Conservation (phyloP, 768 basidiomycete species). For the Termitomyces sp. region DNA sequence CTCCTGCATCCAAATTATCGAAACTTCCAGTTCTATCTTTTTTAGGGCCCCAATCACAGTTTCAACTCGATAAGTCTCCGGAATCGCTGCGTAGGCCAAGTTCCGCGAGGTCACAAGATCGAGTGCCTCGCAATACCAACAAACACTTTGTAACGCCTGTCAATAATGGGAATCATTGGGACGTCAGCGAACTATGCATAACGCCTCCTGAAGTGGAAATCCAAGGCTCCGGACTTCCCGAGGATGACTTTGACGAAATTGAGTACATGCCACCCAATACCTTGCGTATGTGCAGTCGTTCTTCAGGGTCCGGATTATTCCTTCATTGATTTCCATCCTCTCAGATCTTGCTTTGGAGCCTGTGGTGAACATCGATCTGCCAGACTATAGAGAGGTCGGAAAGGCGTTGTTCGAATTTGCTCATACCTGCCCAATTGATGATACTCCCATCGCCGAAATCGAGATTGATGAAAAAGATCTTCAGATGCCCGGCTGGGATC, state of each 20-base stretch:
- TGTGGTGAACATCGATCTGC: conserved; percentile 38
- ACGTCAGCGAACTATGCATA: conserved; percentile 53
- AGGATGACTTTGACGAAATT: conserved; percentile 40
- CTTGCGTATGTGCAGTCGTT: conserved; percentile 22
- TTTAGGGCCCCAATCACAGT: conserved; percentile 13
- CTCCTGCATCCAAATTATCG: conserved; percentile 24
- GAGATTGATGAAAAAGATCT: conserved; percentile 20
- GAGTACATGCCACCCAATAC: conserved; percentile 50
- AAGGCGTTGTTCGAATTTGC: conserved; percentile 27
- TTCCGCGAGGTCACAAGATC: conserved; percentile 58
- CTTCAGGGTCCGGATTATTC: background rate
- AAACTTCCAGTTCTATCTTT: conserved; percentile 29
- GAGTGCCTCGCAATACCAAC: conserved; percentile 44
- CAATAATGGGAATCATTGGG: conserved; percentile 68
- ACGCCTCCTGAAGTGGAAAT: conserved; percentile 22
- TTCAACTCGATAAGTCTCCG: conserved; percentile 22
- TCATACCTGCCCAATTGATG: conserved; percentile 26
- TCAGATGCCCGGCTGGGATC: conserved; percentile 21
- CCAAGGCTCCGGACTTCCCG: conserved; percentile 18
- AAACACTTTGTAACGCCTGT: conserved; percentile 62
- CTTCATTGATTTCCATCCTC: background rate
- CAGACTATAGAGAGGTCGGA: conserved; percentile 37
- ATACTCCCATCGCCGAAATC: conserved; percentile 23
- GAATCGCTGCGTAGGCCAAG: conserved; percentile 55
- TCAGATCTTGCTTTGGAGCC: conserved; percentile 38